Conservation (phyloP, 2,329 filamentous ascomycete species). For the Blumeriella jaapii region DNA sequence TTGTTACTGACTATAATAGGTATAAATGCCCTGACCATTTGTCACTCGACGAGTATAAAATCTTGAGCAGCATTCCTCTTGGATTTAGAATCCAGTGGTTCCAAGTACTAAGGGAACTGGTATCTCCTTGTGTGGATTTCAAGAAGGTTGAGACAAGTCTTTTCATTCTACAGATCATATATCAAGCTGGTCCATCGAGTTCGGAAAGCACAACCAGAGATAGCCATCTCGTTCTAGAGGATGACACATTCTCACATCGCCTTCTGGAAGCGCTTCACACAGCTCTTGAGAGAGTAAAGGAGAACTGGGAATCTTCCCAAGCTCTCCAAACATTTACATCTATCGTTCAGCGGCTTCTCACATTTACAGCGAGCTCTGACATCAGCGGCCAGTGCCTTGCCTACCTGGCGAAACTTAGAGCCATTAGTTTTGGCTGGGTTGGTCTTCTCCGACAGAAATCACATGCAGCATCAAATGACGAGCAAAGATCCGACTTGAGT, state of each 20-base stretch:
- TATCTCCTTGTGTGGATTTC: conserved; percentile 36
- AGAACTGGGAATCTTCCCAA: conserved; percentile 40
- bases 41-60: conserved; percentile 41
- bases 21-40: conserved; percentile 36
- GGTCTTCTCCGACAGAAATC: conserved; percentile 5
- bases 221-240: conserved; percentile 28
- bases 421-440: conserved; percentile 31
- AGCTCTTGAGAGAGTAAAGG: conserved; percentile 28
- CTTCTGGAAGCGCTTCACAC: conserved; percentile 28
- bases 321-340: conserved; percentile 31
- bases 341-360: conserved; percentile 33
- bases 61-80: conserved; percentile 35
- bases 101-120: conserved; percentile 41
- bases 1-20: no score
- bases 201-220: conserved; percentile 19
- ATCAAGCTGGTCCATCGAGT: conserved; percentile 33
- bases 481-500: conserved; percentile 25
- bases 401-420: conserved; percentile 27
- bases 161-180: conserved; percentile 37
- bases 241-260: conserved; percentile 25
- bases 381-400: conserved; percentile 23
- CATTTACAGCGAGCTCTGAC: conserved; percentile 23
- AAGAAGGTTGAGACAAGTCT: conserved; percentile 36
- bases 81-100: conserved; percentile 40
- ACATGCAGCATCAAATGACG: conserved; percentile 15